These are phyloP conservation scores for Parietichytrium sp. DNA, from an alignment of 108 stramenopile genomes.

Conservation along the genomic window DNA sequence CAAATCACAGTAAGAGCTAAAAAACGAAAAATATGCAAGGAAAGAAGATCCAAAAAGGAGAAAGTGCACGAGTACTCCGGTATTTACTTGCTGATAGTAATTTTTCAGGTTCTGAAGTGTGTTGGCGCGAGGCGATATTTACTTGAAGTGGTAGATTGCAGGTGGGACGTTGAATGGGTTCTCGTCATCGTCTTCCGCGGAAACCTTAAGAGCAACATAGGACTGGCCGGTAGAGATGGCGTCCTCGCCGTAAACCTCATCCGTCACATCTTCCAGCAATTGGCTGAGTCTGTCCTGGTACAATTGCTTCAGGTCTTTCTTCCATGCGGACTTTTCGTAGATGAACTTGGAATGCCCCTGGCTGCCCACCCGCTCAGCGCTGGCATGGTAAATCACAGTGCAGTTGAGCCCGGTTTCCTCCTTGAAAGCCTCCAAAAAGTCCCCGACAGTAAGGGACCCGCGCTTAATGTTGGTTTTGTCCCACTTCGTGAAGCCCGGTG, in stretches of 20 bases:
- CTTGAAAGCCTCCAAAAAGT: slow-evolving; percentile 85
- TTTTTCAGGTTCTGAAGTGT: too few relatives aligned
- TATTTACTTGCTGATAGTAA: too few relatives aligned
- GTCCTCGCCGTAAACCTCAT: slow-evolving; percentile 10
- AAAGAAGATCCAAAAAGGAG: too few relatives aligned
- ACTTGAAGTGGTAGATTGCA: slow-evolving; percentile 31
- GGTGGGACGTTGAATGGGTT: slow-evolving; percentile 24
- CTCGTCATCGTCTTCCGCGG: slow-evolving; percentile 2
- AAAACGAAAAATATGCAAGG: too few relatives aligned
- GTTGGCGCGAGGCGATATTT: too few relatives aligned
- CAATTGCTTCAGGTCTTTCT: neutral
- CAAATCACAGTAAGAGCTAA: too few relatives aligned
- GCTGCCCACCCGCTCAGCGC: neutral
- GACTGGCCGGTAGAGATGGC: slow-evolving; percentile 7
- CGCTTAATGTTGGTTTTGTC: slow-evolving; percentile 83
- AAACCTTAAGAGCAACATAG: neutral
- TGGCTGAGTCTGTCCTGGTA: neutral
- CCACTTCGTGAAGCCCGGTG: slow-evolving; percentile 88
- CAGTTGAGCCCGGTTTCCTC: slow-evolving; percentile 54
- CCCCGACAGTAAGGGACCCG: slow-evolving; percentile 73
- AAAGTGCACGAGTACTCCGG: too few relatives aligned
- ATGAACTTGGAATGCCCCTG: neutral
- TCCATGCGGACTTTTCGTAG: neutral
- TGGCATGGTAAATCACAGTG: slow-evolving; percentile 4
- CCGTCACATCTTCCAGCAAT: neutral